These are phyloP conservation scores for Teratosphaeria gauchensis DNA, from an alignment of 2,329 filamentous ascomycete genomes.

Conservation along the genomic window DNA sequence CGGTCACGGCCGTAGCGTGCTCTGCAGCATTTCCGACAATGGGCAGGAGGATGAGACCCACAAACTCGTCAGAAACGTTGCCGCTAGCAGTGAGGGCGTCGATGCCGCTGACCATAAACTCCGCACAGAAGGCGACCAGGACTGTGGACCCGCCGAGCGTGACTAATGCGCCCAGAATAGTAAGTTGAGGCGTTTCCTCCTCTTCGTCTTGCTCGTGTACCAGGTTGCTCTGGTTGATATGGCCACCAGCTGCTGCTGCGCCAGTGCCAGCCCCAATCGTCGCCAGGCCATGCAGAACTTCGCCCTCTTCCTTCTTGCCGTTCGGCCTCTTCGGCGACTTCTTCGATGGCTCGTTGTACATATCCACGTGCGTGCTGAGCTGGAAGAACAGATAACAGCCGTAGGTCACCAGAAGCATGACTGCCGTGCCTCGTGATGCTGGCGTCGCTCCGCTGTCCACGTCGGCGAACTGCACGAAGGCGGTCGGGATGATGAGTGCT, in stretches of 20 bases:
- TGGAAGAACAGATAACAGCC: constrained; percentile 81
- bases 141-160: constrained; percentile 66
- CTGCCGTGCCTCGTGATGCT: constrained; percentile 60
- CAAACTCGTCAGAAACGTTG: constrained; percentile 48
- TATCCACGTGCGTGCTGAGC: constrained; percentile 68
- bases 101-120: constrained; percentile 55
- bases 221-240: constrained; percentile 37
- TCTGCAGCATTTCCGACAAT: constrained; percentile 59
- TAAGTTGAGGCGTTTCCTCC: constrained; percentile 67
- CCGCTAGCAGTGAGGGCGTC: constrained; percentile 39
- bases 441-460: constrained; percentile 20
- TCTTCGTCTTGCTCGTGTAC: constrained; percentile 48
- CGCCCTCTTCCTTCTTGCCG: constrained; percentile 40
- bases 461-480: constrained; percentile 36
- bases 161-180: constrained; percentile 59
- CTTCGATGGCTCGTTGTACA: constrained; percentile 71
- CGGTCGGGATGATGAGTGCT: constrained; percentile 79
- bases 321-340: constrained; percentile 57
- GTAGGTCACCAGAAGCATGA: constrained; percentile 80
- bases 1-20: constrained; percentile 53
- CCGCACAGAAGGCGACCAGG: constrained; percentile 67
- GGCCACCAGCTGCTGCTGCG: constrained; percentile 41
- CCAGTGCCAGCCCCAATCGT: constrained; percentile 44
- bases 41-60: constrained; percentile 54
- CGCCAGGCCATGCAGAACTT: constrained; percentile 41